Base-by-base conservation (phyloP, 2,329 filamentous ascomycete genomes). In the Pezicula radicicola region DNA sequence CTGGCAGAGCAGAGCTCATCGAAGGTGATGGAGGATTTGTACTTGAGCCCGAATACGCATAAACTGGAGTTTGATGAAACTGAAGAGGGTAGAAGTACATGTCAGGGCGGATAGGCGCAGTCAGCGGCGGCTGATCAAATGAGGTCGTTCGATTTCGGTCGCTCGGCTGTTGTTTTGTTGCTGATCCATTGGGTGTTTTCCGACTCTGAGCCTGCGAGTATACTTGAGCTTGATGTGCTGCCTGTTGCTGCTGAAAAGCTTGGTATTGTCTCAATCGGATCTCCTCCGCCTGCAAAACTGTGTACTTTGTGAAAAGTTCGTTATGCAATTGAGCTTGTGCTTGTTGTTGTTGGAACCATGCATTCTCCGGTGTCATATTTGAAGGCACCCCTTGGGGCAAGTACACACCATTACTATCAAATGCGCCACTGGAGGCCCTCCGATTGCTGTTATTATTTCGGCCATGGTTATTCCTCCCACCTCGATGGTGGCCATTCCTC, bases 121-220 rank as follows among this genome's bases (percentile, higher is more conserved):
- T 79, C 36, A 84, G 64, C 5, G 83, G 82, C 16, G 79, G 74
- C 50, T 79, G 83, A 60, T 87, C 83, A 60, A 85, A 81, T 12
- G 82, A 85, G 62, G 80, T 83, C 6, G 81, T 84, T 55, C 83
- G 76, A 36, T 60, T 63, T 46, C 65, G 81, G 79, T 56, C 83
- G 70, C 60, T 81, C 75, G 28, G 69, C 63, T 48, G 75, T 63
- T 51, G 73, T 28, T 63, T 64, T 36, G 58, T 46, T 51, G 5
- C 64, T 50, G 57, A 70, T 65, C 37, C 70, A 54, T 49, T 70
- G 64, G 45, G 64, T 50, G 25, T 58, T 54, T 52, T 45, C 60
- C 66, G 48, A 65, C 66, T 56, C 71, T 65, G 65, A 16, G 62
- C 63, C 70, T 74, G 61, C 70, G 73, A 49, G 68, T 72, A 66